Evolutionary conservation across 768 basidiomycete species (phyloP).

Genomic region (Boletus sp.): DNA sequence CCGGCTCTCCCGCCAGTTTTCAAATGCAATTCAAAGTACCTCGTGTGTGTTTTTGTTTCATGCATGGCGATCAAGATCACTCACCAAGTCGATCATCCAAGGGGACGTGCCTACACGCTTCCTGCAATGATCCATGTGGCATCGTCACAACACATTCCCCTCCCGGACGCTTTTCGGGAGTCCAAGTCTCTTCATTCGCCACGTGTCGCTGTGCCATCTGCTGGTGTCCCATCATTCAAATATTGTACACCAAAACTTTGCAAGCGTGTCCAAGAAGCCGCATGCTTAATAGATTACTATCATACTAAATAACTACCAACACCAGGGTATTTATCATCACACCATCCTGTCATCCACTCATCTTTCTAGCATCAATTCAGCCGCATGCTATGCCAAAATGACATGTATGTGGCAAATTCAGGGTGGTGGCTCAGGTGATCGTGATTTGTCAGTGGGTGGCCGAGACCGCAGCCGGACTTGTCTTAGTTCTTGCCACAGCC

Average conservation of each 20-base stretch:
- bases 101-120: constrained; percentile 14
- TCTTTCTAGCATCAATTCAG: constrained; percentile 7
- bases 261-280: constrained; percentile 14
- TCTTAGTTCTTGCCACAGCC: constrained; percentile 55
- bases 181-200: constrained; percentile 6
- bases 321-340: constrained; percentile 1
- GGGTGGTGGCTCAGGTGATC: constrained; percentile 37
- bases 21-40: constrained; percentile 18
- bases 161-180: background rate
- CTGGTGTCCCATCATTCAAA: background rate
- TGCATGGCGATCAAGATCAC: constrained; percentile 18
- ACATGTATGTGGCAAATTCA: constrained; percentile 23
- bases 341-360: constrained; percentile 10
- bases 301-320: constrained; percentile 15
- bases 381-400: constrained; percentile 11
- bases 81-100: constrained; percentile 15
- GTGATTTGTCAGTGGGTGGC: constrained; percentile 42
- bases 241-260: constrained; percentile 6
- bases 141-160: constrained; percentile 1
- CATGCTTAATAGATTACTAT: constrained; percentile 16
- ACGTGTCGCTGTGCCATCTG: constrained; percentile 5
- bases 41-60: constrained; percentile 20
- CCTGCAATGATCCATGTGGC: constrained; percentile 24
- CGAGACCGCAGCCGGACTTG: constrained; percentile 47
- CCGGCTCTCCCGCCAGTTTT: constrained; percentile 5